Percentiles rank a stretch among this genome's conserved stretches.
phyloP scores from a whole-genome alignment of 2,329 filamentous ascomycete species.

The Sporothrix humicola region DNA sequence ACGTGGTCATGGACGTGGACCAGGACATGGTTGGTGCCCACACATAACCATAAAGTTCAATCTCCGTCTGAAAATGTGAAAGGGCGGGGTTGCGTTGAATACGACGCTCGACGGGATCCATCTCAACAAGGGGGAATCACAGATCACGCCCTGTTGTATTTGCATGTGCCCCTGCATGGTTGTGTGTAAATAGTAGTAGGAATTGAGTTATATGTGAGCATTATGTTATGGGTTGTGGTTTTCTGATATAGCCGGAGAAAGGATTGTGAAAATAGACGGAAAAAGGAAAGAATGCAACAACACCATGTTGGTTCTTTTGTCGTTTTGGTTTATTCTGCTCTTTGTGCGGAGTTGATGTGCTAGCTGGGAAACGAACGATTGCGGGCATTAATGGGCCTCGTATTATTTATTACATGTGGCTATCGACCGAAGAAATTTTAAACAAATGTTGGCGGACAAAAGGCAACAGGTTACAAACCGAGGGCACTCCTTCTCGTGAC shows the following conservation, averaged over 20 bases:
- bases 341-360: too few species aligned
- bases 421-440: too few species aligned
- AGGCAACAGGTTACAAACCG: background rate
- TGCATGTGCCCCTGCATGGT: background rate
- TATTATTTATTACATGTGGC: background rate
- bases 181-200: too few species aligned
- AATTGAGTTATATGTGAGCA: too few species aligned
- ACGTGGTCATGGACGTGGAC: too few species aligned
- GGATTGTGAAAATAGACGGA: too few species aligned
- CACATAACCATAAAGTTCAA: background rate
- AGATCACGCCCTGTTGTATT: background rate
- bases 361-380: background rate
- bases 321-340: too few species aligned
- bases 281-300: too few species aligned
- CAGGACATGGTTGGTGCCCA: background rate
- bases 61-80: background rate
- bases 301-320: too few species aligned
- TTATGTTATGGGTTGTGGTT: too few species aligned
- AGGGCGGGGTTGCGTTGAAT: background rate
- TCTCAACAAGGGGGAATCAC: background rate
- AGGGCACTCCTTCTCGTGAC: background rate
- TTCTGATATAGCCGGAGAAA: too few species aligned
- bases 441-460: background rate
- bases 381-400: background rate
- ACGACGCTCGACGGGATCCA: background rate